Conservation (phyloP, 192 early-diverging fungal genomes). For the Backusella tarrabulga region DNA sequence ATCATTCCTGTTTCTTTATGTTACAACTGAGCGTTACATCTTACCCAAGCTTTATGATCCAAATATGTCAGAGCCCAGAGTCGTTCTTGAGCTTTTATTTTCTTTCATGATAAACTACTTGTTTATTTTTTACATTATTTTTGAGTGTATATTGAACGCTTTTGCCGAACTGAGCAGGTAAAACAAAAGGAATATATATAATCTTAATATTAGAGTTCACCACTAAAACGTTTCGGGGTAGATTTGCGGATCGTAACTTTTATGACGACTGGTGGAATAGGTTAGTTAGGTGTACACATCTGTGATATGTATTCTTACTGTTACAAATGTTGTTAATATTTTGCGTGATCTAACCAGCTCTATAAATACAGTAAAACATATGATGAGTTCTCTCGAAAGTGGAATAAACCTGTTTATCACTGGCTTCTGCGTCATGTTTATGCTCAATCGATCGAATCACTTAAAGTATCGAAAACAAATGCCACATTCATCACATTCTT, state of each 20-base stretch:
- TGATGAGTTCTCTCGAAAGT: constrained; percentile 94
- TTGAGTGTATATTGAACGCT: constrained; percentile 94
- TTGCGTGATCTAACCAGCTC: not conserved
- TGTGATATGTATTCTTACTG: not conserved
- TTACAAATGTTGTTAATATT: not conserved
- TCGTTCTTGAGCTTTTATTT: constrained; percentile 71
- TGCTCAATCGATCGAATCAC: constrained; percentile 72
- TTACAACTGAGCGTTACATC: constrained; percentile 87
- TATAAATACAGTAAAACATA: constrained; percentile 54
- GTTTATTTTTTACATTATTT: constrained; percentile 92
- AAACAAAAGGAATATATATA: not conserved
- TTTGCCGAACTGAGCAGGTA: constrained; percentile 91
- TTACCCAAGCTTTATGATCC: constrained; percentile 74
- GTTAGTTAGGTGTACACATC: not conserved
- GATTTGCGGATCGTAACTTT: constrained; percentile 95
- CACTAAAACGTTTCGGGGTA: constrained; percentile 17
- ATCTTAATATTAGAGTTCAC: not conserved
- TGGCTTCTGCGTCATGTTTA: constrained; percentile 92
- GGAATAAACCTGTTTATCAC: constrained; percentile 96
- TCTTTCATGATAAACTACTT: constrained; percentile 93
- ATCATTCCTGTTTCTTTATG: constrained; percentile 77
- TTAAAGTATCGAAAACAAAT: constrained; percentile 64
- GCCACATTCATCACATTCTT: constrained; percentile 83
- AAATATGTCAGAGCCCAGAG: constrained; percentile 49
- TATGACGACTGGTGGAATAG: constrained; percentile 99